A percentile compares a stretch with the other conserved stretches of the same genome.
phyloP scores from a whole-genome alignment of 2,329 filamentous ascomycete genomes.

The Chrysoporthe austroafricana region DNA sequence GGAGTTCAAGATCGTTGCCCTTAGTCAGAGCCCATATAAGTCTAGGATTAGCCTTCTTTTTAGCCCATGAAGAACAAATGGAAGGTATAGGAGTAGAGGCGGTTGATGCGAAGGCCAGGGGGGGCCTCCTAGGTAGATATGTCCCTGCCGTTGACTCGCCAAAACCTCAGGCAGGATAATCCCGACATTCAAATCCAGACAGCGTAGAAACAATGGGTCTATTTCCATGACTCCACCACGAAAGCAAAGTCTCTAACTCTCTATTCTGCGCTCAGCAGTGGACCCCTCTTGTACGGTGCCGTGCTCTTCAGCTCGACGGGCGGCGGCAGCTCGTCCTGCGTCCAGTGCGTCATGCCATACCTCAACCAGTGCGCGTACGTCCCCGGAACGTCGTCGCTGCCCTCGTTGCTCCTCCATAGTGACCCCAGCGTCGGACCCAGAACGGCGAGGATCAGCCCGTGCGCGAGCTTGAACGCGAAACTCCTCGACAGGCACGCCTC shows the following conservation, averaged over 20 bases:
- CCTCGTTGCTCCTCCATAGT: conserved; percentile 54
- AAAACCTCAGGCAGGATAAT: no score
- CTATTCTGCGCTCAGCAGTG: conserved; percentile 9
- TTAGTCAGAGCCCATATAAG: no score
- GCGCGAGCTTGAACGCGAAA: conserved; percentile 60
- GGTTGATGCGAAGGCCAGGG: no score
- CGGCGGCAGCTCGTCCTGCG: conserved; percentile 45
- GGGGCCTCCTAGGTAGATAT: no score
- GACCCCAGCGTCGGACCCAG: conserved; percentile 55
- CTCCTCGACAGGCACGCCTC: conserved; percentile 53
- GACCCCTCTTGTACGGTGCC: conserved; percentile 44
- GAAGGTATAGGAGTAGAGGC: no score
- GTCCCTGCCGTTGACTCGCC: no score
- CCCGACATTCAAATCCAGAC: no score
- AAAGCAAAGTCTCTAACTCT: background rate
- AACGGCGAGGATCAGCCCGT: conserved; percentile 56
- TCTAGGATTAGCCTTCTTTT: no score
- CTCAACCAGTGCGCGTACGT: conserved; percentile 61
- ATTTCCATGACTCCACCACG: no score
- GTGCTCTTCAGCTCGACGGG: conserved; percentile 39
- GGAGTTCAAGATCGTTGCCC: no score
- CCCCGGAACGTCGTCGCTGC: conserved; percentile 51
- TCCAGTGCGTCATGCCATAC: conserved; percentile 52
- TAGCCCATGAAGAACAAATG: no score
- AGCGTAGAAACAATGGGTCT: no score